phyloP scores from a whole-genome alignment of 2,329 filamentous ascomycete species.

The Chaetoscypha palmicola region DNA sequence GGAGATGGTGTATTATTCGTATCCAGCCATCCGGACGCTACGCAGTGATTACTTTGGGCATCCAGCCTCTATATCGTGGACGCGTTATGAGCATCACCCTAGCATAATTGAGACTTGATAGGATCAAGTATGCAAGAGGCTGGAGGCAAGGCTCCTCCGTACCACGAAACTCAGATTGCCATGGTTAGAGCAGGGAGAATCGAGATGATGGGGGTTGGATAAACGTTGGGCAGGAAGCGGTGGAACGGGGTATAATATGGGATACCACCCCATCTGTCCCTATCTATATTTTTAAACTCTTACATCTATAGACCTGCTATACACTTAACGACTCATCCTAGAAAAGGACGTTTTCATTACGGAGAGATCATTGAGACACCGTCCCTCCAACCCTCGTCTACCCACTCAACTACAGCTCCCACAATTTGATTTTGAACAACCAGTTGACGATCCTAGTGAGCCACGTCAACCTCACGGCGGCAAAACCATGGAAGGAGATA shows the following conservation, averaged over 20 bases:
- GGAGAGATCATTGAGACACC: slow-evolving; percentile 14
- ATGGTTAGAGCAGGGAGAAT: slow-evolving; percentile 8
- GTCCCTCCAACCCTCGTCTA: slow-evolving; percentile 13
- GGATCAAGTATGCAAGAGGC: slow-evolving; percentile 16
- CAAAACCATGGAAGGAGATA: slow-evolving; percentile 18
- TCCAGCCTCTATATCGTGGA: slow-evolving; percentile 5
- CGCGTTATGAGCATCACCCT: slow-evolving; percentile 6
- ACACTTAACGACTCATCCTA: slow-evolving; percentile 1
- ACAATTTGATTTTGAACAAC: slow-evolving; percentile 12
- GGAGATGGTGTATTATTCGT: background rate
- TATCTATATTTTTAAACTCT: slow-evolving; percentile 1
- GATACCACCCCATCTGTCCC: slow-evolving; percentile 8
- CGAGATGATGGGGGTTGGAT: slow-evolving; percentile 16
- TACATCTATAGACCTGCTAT: background rate
- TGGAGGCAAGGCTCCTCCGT: slow-evolving; percentile 4
- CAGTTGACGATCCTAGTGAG: slow-evolving; percentile 17
- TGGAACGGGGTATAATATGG: slow-evolving; percentile 17
- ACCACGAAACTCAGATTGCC: slow-evolving; percentile 5
- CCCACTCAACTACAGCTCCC: slow-evolving; percentile 11
- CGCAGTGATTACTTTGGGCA: slow-evolving; percentile 7
- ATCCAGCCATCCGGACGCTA: slow-evolving; percentile 10
- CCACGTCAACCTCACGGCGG: slow-evolving; percentile 18
- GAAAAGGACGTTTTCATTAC: slow-evolving; percentile 9
- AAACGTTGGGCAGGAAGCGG: slow-evolving; percentile 3
- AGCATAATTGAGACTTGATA: slow-evolving; percentile 8